Conservation (phyloP, 441 rosid species). For the Brassica balearica region DNA sequence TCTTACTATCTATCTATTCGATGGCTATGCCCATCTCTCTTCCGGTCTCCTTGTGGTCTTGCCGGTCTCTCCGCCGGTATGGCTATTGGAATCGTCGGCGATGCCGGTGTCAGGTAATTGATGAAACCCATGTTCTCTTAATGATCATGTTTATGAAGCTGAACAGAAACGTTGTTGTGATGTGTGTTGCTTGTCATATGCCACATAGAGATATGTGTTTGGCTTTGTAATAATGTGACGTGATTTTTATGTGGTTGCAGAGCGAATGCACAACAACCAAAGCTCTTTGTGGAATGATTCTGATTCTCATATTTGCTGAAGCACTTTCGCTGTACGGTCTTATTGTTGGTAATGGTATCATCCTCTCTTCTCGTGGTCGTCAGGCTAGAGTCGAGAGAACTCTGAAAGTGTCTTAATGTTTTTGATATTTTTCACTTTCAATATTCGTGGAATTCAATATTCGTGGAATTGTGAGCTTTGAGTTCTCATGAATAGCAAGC, state of each 20-base stretch:
- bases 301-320: constrained; percentile 50
- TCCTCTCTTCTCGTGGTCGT: constrained; percentile 47
- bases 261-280: constrained; percentile 54
- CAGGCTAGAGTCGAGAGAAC: constrained; percentile 2
- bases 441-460: too few relatives aligned
- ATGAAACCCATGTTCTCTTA: too few relatives aligned
- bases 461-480: too few relatives aligned
- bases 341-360: constrained; percentile 56
- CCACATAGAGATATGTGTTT: too few relatives aligned
- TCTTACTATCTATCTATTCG: too few relatives aligned
- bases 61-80: constrained; percentile 49
- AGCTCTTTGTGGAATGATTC: constrained; percentile 52
- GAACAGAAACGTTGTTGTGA: too few relatives aligned
- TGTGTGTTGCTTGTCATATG: too few relatives aligned
- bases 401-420: constrained; percentile 30
- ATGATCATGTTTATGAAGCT: too few relatives aligned
- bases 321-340: constrained; percentile 52
- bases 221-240: neutral
- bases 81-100: constrained; percentile 50
- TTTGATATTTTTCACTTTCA: neutral
- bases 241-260: constrained; percentile 33
- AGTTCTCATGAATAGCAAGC: too few relatives aligned
- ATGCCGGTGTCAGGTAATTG: constrained; percentile 48
- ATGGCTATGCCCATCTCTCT: constrained; percentile 53
- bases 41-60: constrained; percentile 41